These are phyloP conservation scores for Strobilomyces echinocephalus DNA, from an alignment of 768 basidiomycete species.

Conservation along the genomic window DNA sequence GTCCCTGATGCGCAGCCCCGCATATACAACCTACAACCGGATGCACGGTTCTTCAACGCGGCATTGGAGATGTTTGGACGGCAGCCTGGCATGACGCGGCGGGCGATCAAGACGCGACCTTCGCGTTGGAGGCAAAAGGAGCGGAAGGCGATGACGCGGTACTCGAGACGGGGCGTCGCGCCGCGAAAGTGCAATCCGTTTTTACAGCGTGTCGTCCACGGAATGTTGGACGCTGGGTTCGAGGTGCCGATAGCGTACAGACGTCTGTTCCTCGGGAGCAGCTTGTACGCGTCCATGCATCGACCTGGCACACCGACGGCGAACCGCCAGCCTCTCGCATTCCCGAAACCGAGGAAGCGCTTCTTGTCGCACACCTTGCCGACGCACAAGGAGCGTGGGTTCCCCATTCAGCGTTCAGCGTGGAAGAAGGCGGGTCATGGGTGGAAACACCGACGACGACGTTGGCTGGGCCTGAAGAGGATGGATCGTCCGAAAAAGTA, in stretches of 20 bases:
- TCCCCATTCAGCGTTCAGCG: conserved; percentile 28
- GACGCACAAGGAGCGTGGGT: conserved; percentile 31
- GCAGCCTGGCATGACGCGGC: conserved; percentile 17
- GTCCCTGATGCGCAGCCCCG: conserved; percentile 23
- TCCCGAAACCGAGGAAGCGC: conserved; percentile 15
- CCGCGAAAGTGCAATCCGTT: conserved; percentile 30
- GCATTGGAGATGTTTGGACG: conserved; percentile 43
- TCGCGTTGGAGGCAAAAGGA: conserved; percentile 31
- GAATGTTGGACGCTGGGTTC: conserved; percentile 38
- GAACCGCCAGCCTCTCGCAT: conserved; percentile 28
- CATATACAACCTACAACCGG: conserved; percentile 41
- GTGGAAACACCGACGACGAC: conserved; percentile 20
- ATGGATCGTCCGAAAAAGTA: conserved; percentile 18
- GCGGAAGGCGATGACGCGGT: conserved; percentile 22
- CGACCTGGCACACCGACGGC: conserved; percentile 2
- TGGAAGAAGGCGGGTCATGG: conserved; percentile 21
- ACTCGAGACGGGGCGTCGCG: conserved; percentile 25
- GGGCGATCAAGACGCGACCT: conserved; percentile 11
- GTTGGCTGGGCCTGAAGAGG: not conserved
- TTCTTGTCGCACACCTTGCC: conserved; percentile 25
- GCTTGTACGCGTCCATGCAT: conserved; percentile 21
- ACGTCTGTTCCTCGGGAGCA: conserved; percentile 37
- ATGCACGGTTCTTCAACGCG: conserved; percentile 68
- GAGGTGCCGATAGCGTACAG: conserved; percentile 38
- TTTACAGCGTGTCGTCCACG: conserved; percentile 35